Percentiles rank a stretch among this genome's conserved stretches.
phyloP scores from a whole-genome alignment of 129 eudicot genomes.

The Flaveria robusta region DNA sequence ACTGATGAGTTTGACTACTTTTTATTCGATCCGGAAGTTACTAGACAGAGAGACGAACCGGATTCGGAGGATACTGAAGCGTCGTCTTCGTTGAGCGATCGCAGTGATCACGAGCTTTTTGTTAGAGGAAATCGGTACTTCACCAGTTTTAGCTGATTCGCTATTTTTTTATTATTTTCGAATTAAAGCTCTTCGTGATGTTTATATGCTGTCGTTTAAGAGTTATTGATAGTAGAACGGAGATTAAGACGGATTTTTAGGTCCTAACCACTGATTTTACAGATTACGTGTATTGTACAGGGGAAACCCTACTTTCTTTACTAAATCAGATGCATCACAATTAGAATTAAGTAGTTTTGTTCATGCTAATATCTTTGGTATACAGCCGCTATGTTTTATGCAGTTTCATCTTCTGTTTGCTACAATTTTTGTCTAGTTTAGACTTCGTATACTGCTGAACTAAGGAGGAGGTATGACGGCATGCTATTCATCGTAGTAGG shows the following conservation, averaged over 20 bases:
- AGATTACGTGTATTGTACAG: background rate
- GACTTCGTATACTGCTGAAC: background rate
- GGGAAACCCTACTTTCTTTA: background rate
- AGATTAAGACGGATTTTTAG: background rate
- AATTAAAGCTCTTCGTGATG: slow-evolving; percentile 48
- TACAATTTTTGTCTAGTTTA: background rate
- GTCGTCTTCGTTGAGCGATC: slow-evolving; percentile 41
- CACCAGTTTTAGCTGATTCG: background rate
- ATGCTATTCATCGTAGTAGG: background rate
- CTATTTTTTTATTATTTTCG: background rate
- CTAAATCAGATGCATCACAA: no score
- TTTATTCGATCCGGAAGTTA: slow-evolving; percentile 66
- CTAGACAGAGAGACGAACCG: slow-evolving; percentile 58
- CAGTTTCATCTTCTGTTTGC: background rate
- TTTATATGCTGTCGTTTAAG: slow-evolving; percentile 15
- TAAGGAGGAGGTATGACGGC: slow-evolving; percentile 9
- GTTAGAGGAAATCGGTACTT: slow-evolving; percentile 77
- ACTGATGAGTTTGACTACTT: slow-evolving; percentile 61
- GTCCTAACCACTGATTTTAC: slow-evolving; percentile 3
- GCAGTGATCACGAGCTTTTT: slow-evolving; percentile 85
- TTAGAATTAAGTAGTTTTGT: background rate
- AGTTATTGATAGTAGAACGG: slow-evolving; percentile 1
- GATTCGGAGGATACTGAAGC: slow-evolving; percentile 40
- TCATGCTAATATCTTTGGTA: background rate
- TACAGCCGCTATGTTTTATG: background rate